Base-by-base conservation (phyloP, 306 rosid species). In the Pyrus pyrifolia region DNA sequence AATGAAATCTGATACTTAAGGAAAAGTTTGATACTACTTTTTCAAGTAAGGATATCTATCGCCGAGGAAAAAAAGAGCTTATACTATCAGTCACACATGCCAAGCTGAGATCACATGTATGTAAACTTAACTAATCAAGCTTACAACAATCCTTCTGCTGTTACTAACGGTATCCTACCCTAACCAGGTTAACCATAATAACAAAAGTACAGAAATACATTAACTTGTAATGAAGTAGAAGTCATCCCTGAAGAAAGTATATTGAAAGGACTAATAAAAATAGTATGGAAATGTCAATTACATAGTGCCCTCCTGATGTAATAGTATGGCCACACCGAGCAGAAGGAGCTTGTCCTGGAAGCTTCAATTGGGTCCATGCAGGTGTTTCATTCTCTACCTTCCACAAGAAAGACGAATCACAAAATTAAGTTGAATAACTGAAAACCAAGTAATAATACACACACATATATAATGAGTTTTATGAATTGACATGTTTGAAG, bases 281-380 rank as follows among this genome's bases (percentile, higher is more conserved):
- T 38, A 67, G 68, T 29, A 27, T 61, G 74, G 25, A 64, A 73
- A 81, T 70, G 78, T 76, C 72, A 67, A 72, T 90, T 92, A 95
- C 98, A 81, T 90, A 80, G 80, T 85, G 96, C 84, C 98, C 96
- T 78, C 93, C 91, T 42, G 87, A 89, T 61, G 97, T 90, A 71
- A 95, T 80, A 63, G 97, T 86, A 72, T 95, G 98, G 77, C 97
- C 98, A 70, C 98, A 95, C 21, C 96, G 92, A 15, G 98, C 78
- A 67, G 98, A 87, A 79, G 98, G 98, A 71, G 96, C 92, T 85
- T 95, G 98, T 79, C 98, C 97, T 18, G 98, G 98, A 85, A 95
- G 98, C 90, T 90, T 95, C 79, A 95, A 83, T 72, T 92, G 97
- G 81, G 98, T 95, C 97, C 98, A 92, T 72, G 96, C 97, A 22